Percentiles rank a stretch among this genome's conserved stretches.
phyloP scores from a whole-genome alignment of 257 asterid genomes.

The Ajuga chamaepitys region DNA sequence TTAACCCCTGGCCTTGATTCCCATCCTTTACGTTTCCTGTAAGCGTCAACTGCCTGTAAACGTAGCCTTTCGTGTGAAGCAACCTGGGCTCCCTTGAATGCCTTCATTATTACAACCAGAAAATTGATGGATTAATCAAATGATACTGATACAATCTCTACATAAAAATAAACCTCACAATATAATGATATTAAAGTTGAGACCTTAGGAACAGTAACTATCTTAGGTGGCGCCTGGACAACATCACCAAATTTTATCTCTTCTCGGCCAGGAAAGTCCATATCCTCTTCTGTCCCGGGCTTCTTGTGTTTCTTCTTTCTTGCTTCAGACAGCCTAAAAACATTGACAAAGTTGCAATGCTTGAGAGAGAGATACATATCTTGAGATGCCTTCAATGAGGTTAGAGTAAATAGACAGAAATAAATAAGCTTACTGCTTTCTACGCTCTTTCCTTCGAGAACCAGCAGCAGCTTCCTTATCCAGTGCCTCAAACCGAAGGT shows the following conservation, averaged over 20 bases:
- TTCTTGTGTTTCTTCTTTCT: conserved; percentile 65
- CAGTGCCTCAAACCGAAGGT: conserved; percentile 60
- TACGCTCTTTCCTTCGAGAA: conserved; percentile 73
- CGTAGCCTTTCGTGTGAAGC: conserved; percentile 92
- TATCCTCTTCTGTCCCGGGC: conserved; percentile 29
- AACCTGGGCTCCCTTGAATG: conserved; percentile 38
- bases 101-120: conserved; percentile 29
- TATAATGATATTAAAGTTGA: neutral
- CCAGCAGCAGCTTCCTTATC: conserved; percentile 34
- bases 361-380: neutral
- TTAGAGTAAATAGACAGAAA: neutral
- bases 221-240: conserved; percentile 86
- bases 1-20: conserved; percentile 72
- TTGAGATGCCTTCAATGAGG: neutral
- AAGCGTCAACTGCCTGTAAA: conserved; percentile 75
- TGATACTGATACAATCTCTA: neutral
- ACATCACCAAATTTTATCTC: conserved; percentile 76
- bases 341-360: neutral
- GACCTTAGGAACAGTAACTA: conserved; percentile 78
- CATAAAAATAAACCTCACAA: neutral
- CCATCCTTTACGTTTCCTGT: conserved; percentile 87
- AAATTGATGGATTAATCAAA: neutral
- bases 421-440: conserved; percentile 58
- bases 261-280: conserved; percentile 54
- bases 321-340: conserved; percentile 57